phyloP scores from a whole-genome alignment of 1,284 basidiomycete genomes.

The Golubevia pallescens region DNA sequence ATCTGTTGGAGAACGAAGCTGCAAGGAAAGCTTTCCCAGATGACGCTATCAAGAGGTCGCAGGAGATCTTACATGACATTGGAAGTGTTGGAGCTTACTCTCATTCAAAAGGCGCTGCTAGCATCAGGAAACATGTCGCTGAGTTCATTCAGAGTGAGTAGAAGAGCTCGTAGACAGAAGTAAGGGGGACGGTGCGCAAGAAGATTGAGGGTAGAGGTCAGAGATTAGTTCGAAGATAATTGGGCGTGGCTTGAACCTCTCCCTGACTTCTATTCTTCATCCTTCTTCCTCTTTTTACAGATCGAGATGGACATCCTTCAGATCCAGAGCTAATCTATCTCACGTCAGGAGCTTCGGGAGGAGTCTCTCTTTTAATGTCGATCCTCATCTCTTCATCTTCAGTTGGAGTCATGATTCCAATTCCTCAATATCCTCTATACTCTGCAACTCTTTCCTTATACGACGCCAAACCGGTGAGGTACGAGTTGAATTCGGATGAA shows the following conservation, averaged over 20 bases:
- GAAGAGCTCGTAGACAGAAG: background rate
- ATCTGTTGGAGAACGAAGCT: slow-evolving; percentile 39
- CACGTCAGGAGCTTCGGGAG: slow-evolving; percentile 54
- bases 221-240: background rate
- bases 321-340: slow-evolving; percentile 59
- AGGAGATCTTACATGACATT: slow-evolving; percentile 41
- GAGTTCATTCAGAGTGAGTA: slow-evolving; percentile 43
- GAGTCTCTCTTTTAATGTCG: slow-evolving; percentile 50
- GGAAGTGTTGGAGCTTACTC: slow-evolving; percentile 61
- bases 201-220: background rate
- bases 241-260: background rate
- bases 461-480: slow-evolving; percentile 42
- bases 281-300: background rate
- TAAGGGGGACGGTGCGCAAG: background rate
- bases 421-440: slow-evolving; percentile 62
- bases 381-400: slow-evolving; percentile 40
- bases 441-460: slow-evolving; percentile 50
- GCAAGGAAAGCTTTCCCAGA: slow-evolving; percentile 41
- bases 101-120: slow-evolving; percentile 49
- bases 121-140: slow-evolving; percentile 53
- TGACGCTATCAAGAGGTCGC: slow-evolving; percentile 47
- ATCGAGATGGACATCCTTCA: slow-evolving; percentile 31
- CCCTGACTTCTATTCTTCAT: background rate
- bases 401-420: slow-evolving; percentile 56
- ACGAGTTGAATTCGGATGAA: slow-evolving; percentile 39